Evolutionary conservation across 352 stramenopile genomes (phyloP), one percentile per base, ranked within the genome.

Genomic region (Globisporangium polare): DNA sequence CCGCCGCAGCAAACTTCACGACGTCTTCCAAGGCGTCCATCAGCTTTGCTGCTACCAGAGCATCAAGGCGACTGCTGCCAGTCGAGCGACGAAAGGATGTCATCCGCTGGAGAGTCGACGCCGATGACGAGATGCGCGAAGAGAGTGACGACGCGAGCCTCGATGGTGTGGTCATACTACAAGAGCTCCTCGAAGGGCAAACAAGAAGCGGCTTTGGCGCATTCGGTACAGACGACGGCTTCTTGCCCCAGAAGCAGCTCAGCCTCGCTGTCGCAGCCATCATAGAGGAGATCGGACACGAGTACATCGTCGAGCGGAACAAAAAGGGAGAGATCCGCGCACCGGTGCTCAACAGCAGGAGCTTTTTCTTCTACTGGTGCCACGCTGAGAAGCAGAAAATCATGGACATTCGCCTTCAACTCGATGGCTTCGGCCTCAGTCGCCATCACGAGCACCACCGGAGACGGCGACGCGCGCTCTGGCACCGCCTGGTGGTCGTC

Each of bases 371-470:
- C 59, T 89, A 92, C 52, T 94, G 85, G 85, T 92, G 85, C 57
- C 85, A 94, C 61, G 85, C 85, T 2, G 85, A 94, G 61, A 94
- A 94, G 62, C 85, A 94, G 64, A 94, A 92, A 64, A 65, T 92
- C 27, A 71, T 89, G 57, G 81, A 94, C 53, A 77, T 94, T 22
- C 73, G 69, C n/a, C 71, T 74, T 47, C 92, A 92, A 58, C 63
- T 92, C 39, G 49, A 55, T 43, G 58, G 66, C 0, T 41, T 27
- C 15, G 56, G 18, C 15, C 8, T 58, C 10, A 2, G 26, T 17
- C 10, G 10, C 12, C 33, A 10, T 5, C 2, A 43, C 6, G 22
- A 17, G 27, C 22, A 17, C 26, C n/a, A 24, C 45, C 5, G 27
- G 29, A 26, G 3, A 2, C 29, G 47, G 10, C 47, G 75, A 3